A percentile compares a stretch with the other conserved stretches of the same genome.
These are phyloP conservation scores for Hordeum vulgare DNA, from an alignment of 176 grass and related monocot genomes.

Conservation along the genomic window DNA sequence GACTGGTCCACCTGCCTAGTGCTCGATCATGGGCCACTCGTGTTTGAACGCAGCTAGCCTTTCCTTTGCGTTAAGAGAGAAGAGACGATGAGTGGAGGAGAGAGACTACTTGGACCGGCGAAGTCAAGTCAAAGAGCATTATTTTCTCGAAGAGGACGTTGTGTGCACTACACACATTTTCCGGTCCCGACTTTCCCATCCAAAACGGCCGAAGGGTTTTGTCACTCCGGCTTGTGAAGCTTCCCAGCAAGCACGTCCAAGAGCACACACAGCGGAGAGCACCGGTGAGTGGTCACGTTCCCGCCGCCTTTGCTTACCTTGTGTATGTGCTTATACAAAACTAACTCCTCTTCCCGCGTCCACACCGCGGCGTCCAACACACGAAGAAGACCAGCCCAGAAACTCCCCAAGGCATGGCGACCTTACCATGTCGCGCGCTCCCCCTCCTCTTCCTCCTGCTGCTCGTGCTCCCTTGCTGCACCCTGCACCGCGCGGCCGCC, in stretches of 20 bases:
- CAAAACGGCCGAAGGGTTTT: not conserved
- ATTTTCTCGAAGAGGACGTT: not conserved
- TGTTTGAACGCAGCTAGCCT: not conserved
- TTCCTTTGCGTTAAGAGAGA: not conserved
- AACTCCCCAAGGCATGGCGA: constrained; percentile 11
- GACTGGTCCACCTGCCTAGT: not conserved
- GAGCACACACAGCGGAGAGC: not conserved
- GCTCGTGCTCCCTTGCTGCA: not conserved
- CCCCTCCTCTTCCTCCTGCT: constrained; percentile 23
- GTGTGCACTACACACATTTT: not conserved
- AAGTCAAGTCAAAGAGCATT: not conserved
- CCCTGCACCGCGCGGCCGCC: not conserved
- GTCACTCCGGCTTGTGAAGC: not conserved
- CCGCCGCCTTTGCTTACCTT: not conserved
- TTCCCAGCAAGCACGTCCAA: not conserved
- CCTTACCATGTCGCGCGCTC: not conserved
- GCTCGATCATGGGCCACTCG: not conserved
- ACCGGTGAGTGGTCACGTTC: not conserved
- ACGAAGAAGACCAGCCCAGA: not conserved
- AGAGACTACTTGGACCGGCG: not conserved
- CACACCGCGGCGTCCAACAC: not conserved
- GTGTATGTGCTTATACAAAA: not conserved
- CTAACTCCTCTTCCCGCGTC: not conserved
- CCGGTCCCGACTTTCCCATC: not conserved
- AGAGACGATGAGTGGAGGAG: not conserved